These are phyloP conservation scores for Penicillium parvum DNA, from an alignment of 495 filamentous ascomycete species.

Conservation along the genomic window DNA sequence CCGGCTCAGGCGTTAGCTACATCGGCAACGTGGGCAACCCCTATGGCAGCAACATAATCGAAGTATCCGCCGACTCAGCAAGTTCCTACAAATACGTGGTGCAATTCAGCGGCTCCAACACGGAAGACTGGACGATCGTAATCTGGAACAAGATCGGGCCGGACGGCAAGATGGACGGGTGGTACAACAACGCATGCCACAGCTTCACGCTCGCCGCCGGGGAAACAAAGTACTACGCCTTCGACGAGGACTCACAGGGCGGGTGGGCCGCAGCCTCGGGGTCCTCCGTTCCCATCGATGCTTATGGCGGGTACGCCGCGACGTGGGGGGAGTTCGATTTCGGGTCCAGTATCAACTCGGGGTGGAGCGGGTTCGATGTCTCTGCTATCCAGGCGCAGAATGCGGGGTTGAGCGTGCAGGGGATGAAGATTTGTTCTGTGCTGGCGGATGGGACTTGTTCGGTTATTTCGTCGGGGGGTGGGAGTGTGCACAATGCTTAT, in stretches of 20 bases:
- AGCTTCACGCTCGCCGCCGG: slow-evolving; percentile 39
- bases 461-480: slow-evolving; percentile 23
- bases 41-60: slow-evolving; percentile 50
- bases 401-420: slow-evolving; percentile 27
- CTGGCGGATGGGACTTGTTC: slow-evolving; percentile 25
- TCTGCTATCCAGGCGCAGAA: slow-evolving; percentile 36
- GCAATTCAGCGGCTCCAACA: slow-evolving; percentile 37
- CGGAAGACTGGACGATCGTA: slow-evolving; percentile 34
- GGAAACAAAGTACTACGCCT: slow-evolving; percentile 41
- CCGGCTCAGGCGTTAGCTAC: slow-evolving; percentile 33
- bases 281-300: slow-evolving; percentile 28
- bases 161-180: slow-evolving; percentile 35
- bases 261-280: slow-evolving; percentile 33
- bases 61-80: slow-evolving; percentile 28
- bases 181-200: slow-evolving; percentile 37
- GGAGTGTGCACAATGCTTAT: slow-evolving; percentile 33
- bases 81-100: slow-evolving; percentile 43
- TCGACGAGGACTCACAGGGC: slow-evolving; percentile 44
- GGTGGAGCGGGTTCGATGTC: slow-evolving; percentile 43
- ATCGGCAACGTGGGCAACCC: slow-evolving; percentile 47
- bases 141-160: slow-evolving; percentile 52
- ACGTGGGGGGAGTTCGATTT: slow-evolving; percentile 46
- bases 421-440: slow-evolving; percentile 33
- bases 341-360: slow-evolving; percentile 27
- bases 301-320: slow-evolving; percentile 30